phyloP scores from a whole-genome alignment of 78 protist genomes.

The Polysphondylium violaceum region DNA sequence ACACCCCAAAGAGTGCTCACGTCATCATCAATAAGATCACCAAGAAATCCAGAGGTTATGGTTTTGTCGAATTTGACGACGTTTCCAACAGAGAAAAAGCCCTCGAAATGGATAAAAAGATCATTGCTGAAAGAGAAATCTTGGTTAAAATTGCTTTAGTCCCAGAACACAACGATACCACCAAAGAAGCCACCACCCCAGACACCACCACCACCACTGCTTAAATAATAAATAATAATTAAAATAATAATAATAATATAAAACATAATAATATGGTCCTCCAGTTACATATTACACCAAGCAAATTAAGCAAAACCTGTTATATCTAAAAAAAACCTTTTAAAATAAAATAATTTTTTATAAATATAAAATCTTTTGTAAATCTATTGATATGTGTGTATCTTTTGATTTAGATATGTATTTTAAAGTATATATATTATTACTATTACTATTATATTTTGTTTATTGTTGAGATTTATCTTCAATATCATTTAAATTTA shows the following conservation, averaged over 20 bases:
- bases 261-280: too few relatives aligned
- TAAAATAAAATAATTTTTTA: background rate
- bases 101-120: constrained; percentile 44
- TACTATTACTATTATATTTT: background rate
- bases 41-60: constrained; percentile 81
- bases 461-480: background rate
- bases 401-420: too few relatives aligned
- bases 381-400: too few relatives aligned
- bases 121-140: constrained; percentile 76
- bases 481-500: constrained; percentile 3
- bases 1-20: constrained; percentile 81
- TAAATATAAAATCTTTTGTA: background rate
- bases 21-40: constrained; percentile 53
- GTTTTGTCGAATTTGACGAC: constrained; percentile 84
- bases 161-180: constrained; percentile 5
- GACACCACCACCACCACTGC: constrained; percentile 1
- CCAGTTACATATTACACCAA: too few relatives aligned
- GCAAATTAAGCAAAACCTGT: too few relatives aligned
- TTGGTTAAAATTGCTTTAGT: constrained; percentile 66
- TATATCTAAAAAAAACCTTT: background rate
- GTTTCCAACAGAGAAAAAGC: constrained; percentile 66
- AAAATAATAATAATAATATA: background rate
- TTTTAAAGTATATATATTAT: background rate
- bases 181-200: constrained; percentile 31
- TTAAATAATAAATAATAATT: background rate